These are phyloP conservation scores for Viridothelium virens DNA, from an alignment of 495 filamentous ascomycete genomes.

Conservation along the genomic window DNA sequence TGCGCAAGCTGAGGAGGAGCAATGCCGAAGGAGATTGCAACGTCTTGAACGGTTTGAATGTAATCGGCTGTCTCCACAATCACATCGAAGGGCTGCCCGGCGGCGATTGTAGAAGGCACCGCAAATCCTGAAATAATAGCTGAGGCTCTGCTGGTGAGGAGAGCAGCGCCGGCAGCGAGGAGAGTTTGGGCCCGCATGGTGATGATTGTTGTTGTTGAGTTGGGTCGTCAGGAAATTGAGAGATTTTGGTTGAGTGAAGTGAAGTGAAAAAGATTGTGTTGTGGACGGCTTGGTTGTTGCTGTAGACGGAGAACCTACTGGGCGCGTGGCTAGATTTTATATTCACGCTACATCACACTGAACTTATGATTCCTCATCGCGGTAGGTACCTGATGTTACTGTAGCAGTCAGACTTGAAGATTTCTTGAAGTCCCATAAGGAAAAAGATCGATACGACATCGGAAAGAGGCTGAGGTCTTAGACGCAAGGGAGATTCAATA, in stretches of 20 bases:
- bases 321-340: not conserved
- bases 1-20: constrained; percentile 3
- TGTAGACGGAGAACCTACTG: not conserved
- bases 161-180: constrained; percentile 6
- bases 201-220: not conserved
- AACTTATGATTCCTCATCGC: not conserved
- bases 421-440: not conserved
- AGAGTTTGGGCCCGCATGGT: not conserved
- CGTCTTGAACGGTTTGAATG: constrained; percentile 26
- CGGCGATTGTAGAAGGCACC: constrained; percentile 15
- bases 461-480: not conserved
- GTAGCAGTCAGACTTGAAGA: not conserved
- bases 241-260: not conserved
- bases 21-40: constrained; percentile 23
- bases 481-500: too few relatives aligned
- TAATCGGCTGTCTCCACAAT: constrained; percentile 23
- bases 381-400: not conserved
- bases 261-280: not conserved
- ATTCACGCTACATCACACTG: not conserved
- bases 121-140: constrained; percentile 22
- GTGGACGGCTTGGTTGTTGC: not conserved
- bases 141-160: constrained; percentile 1
- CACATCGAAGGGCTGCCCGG: constrained; percentile 17
- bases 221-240: not conserved
- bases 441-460: not conserved